These are phyloP conservation scores for Phaeodactylum tricornutum DNA, from an alignment of 108 stramenopile species.

Conservation along the genomic window DNA sequence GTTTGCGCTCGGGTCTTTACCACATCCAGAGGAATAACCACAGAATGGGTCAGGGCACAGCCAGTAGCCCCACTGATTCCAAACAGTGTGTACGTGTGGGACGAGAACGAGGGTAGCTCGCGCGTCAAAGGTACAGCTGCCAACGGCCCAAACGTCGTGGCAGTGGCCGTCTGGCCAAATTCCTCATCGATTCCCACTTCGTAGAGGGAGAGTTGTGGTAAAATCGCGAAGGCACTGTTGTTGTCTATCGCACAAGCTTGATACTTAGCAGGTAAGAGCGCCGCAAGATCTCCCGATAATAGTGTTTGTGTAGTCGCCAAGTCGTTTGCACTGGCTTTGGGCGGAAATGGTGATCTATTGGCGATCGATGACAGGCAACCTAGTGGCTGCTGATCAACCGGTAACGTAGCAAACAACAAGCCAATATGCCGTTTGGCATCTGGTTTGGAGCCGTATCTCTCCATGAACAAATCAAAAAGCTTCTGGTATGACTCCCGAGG, in stretches of 20 bases:
- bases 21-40: slow-evolving; percentile 88
- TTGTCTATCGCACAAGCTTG: slow-evolving; percentile 4
- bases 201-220: slow-evolving; percentile 31
- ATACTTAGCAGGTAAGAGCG: slow-evolving; percentile 33
- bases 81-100: slow-evolving; percentile 53
- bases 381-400: slow-evolving; percentile 62
- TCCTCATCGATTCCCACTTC: slow-evolving; percentile 44
- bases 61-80: slow-evolving; percentile 82
- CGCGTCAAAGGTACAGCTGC: slow-evolving; percentile 39
- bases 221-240: slow-evolving; percentile 20
- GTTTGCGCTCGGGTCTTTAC: slow-evolving; percentile 84
- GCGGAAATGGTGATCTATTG: slow-evolving; percentile 8
- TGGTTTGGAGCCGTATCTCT: slow-evolving; percentile 11
- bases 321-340: slow-evolving; percentile 1
- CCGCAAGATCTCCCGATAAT: slow-evolving; percentile 14
- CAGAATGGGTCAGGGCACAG: slow-evolving; percentile 80
- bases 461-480: slow-evolving; percentile 1
- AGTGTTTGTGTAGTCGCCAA: not conserved
- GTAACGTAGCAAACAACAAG: slow-evolving; percentile 58
- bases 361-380: too few relatives aligned
- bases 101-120: slow-evolving; percentile 28
- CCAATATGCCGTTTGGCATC: slow-evolving; percentile 43
- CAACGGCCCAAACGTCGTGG: slow-evolving; percentile 56
- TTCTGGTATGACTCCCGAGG: not conserved
- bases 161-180: slow-evolving; percentile 2